A percentile compares a stretch with the other conserved stretches of the same genome.
phyloP scores from a whole-genome alignment of 805 yeast species.

The Saturnispora saitoi region DNA sequence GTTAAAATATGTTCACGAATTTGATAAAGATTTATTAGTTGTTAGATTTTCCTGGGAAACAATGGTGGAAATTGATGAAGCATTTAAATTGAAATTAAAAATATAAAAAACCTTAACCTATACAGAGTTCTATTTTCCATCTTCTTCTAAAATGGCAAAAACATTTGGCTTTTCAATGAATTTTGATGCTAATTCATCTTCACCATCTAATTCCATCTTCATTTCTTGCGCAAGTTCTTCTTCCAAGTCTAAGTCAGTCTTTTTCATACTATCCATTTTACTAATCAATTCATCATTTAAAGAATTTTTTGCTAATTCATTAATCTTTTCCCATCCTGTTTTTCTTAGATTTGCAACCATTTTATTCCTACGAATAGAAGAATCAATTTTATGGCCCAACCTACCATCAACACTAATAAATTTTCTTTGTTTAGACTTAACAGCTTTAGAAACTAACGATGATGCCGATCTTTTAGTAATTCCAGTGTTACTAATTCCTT shows the following conservation, averaged over 20 bases:
- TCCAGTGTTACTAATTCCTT: not conserved
- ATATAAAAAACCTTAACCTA: not conserved
- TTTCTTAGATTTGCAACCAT: slow-evolving; percentile 55
- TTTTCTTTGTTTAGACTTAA: slow-evolving; percentile 14
- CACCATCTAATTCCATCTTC: slow-evolving; percentile 10
- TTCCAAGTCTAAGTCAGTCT: slow-evolving; percentile 9
- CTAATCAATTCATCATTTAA: slow-evolving; percentile 12
- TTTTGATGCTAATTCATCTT: slow-evolving; percentile 6
- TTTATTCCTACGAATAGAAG: slow-evolving; percentile 55
- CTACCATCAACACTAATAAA: slow-evolving; percentile 16
- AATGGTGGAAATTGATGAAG: slow-evolving; percentile 24
- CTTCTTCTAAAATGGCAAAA: slow-evolving; percentile 23
- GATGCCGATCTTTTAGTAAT: slow-evolving; percentile 14
- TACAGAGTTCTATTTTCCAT: not conserved
- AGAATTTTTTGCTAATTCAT: slow-evolving; percentile 35
- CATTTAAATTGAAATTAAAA: slow-evolving; percentile 14
- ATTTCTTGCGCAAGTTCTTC: slow-evolving; percentile 15
- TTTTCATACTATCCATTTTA: slow-evolving; percentile 16
- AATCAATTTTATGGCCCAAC: slow-evolving; percentile 42
- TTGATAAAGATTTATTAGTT: slow-evolving; percentile 49
- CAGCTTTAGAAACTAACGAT: slow-evolving; percentile 22
- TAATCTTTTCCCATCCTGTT: slow-evolving; percentile 65
- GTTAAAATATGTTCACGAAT: slow-evolving; percentile 36
- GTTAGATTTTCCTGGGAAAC: slow-evolving; percentile 47
- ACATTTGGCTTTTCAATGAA: slow-evolving; percentile 17